phyloP scores from a whole-genome alignment of 2,329 filamentous ascomycete genomes.

The Kalmusia sp. region DNA sequence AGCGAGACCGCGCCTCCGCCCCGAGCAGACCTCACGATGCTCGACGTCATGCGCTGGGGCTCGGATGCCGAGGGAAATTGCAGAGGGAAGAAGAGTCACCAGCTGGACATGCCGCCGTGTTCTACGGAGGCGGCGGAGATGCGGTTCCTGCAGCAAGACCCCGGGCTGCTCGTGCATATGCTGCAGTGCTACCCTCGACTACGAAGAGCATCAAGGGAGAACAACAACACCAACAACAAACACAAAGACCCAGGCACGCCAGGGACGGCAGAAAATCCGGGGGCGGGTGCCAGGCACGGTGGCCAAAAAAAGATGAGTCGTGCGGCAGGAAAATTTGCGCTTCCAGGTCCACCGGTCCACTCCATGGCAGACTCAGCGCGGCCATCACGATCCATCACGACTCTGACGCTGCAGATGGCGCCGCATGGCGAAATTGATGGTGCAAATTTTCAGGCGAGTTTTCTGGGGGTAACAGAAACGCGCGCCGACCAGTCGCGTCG shows the following conservation, averaged over 20 bases:
- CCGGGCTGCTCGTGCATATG: neutral
- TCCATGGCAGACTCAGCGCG: too few species aligned
- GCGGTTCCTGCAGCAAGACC: constrained; percentile 14
- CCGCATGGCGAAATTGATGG: constrained; percentile 27
- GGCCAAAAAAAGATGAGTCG: neutral
- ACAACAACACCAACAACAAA: neutral
- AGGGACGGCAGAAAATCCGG: neutral
- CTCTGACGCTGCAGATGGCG: constrained; percentile 25
- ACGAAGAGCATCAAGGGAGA: neutral
- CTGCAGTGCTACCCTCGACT: neutral
- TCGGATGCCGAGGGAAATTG: constrained; percentile 8
- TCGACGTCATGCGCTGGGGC: constrained; percentile 40
- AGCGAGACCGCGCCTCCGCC: constrained; percentile 14
- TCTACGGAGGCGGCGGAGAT: neutral
- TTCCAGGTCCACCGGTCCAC: neutral
- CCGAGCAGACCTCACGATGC: constrained; percentile 40
- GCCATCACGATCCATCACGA: constrained; percentile 13
- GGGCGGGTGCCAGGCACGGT: neutral
- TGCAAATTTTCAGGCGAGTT: constrained; percentile 21
- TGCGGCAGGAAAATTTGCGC: constrained; percentile 5
- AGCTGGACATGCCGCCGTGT: neutral
- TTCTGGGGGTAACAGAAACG: constrained; percentile 26
- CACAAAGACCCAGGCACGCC: neutral
- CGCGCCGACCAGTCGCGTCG: constrained; percentile 17
- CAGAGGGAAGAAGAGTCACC: neutral